Evolutionary conservation across 2,329 filamentous ascomycete genomes (phyloP).

Genomic region (Exophiala calicioides): DNA sequence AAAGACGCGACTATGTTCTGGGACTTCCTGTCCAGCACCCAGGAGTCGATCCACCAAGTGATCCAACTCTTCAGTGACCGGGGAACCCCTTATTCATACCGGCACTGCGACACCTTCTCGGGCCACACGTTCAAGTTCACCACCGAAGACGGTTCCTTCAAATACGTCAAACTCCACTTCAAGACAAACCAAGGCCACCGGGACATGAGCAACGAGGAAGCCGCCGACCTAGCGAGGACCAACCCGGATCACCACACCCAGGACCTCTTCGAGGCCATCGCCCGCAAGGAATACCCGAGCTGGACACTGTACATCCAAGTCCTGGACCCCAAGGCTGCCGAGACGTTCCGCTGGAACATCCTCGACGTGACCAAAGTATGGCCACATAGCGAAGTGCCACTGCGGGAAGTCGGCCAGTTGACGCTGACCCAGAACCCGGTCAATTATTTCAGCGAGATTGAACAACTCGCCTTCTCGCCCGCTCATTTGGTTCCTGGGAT

Average conservation of each 20-base stretch:
- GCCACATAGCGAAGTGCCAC: constrained; percentile 64
- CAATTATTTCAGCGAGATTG: constrained; percentile 68
- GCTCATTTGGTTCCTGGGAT: constrained; percentile 65
- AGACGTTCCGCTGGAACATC: constrained; percentile 63
- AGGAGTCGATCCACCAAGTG: constrained; percentile 63
- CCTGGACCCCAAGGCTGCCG: constrained; percentile 62
- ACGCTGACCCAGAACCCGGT: constrained; percentile 54
- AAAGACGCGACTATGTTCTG: constrained; percentile 71
- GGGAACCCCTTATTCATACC: constrained; percentile 65
- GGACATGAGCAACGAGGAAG: constrained; percentile 61
- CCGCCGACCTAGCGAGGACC: constrained; percentile 53
- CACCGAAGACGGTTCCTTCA: constrained; percentile 65
- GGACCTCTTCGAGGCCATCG: constrained; percentile 65
- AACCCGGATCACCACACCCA: constrained; percentile 60
- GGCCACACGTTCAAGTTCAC: constrained; percentile 68
- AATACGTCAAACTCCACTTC: constrained; percentile 66
- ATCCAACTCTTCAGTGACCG: constrained; percentile 68
- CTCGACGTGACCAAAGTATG: constrained; percentile 72
- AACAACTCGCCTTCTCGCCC: constrained; percentile 68
- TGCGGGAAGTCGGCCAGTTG: constrained; percentile 56
- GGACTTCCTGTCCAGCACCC: constrained; percentile 63
- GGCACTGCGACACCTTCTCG: constrained; percentile 68
- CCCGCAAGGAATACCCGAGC: constrained; percentile 60
- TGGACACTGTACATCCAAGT: constrained; percentile 68
- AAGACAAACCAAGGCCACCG: constrained; percentile 65